phyloP scores from a whole-genome alignment of 345 rosid genomes.

The Eucalyptus rudis region DNA sequence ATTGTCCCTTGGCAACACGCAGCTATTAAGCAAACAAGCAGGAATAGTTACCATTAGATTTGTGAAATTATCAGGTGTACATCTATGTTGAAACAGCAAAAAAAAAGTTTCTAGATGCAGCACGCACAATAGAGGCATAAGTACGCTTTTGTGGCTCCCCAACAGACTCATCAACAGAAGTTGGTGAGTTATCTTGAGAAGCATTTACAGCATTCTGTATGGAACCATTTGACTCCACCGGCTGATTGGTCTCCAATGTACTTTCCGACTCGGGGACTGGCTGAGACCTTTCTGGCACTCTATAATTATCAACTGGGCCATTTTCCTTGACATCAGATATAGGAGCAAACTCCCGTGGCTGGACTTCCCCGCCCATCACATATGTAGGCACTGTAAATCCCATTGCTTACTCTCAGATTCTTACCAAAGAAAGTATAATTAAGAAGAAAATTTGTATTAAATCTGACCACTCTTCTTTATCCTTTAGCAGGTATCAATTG shows the following conservation, averaged over 20 bases:
- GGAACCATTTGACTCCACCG: constrained; percentile 23
- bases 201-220: constrained; percentile 4
- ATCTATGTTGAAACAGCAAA: neutral
- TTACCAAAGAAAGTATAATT: neutral
- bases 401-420: neutral
- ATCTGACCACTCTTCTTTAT: neutral
- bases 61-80: neutral
- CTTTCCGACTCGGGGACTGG: constrained; percentile 20
- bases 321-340: constrained; percentile 24
- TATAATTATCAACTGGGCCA: constrained; percentile 27
- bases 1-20: constrained; percentile 43
- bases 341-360: constrained; percentile 17
- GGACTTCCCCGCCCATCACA: constrained; percentile 36
- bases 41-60: neutral
- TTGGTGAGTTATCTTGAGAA: constrained; percentile 18
- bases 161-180: constrained; percentile 31
- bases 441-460: neutral
- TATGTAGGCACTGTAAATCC: constrained; percentile 31
- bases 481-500: neutral
- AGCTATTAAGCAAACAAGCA: constrained; percentile 10
- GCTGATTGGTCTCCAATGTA: constrained; percentile 10
- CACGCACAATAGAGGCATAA: constrained; percentile 65
- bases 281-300: constrained; percentile 29
- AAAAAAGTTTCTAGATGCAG: neutral
- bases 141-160: constrained; percentile 53